Evolutionary conservation across 805 yeast genomes (phyloP).

Genomic region (Zygoascus tannicola): DNA sequence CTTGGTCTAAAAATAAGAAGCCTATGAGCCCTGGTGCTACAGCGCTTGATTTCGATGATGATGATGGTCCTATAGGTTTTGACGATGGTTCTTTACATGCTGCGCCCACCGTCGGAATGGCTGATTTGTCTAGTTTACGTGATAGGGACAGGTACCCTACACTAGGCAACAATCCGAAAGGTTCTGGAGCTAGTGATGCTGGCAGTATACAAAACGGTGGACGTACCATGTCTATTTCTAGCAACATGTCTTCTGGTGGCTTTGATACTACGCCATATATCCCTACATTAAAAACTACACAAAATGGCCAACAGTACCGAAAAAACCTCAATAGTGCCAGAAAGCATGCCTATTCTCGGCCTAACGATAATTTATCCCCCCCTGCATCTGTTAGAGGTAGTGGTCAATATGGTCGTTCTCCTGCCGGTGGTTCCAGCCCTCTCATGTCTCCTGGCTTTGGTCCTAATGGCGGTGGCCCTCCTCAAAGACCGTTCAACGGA

Average conservation of each 20-base stretch:
- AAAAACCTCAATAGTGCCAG: slow-evolving; percentile 17
- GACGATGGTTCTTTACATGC: slow-evolving; percentile 16
- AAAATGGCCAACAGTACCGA: slow-evolving; percentile 14
- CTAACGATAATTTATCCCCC: no score
- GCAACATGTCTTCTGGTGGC: slow-evolving; percentile 20
- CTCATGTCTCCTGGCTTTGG: slow-evolving; percentile 10
- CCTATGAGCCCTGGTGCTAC: slow-evolving; percentile 6
- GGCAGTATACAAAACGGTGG: slow-evolving; percentile 4
- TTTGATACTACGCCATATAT: slow-evolving; percentile 30
- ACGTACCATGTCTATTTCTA: slow-evolving; percentile 25
- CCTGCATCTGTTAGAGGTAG: background rate
- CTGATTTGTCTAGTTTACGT: slow-evolving; percentile 19
- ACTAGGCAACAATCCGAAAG: slow-evolving; percentile 11
- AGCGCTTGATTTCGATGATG: slow-evolving; percentile 22
- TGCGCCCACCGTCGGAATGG: slow-evolving; percentile 17
- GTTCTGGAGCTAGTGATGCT: background rate
- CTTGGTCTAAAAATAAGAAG: slow-evolving; percentile 15
- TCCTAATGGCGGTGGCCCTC: slow-evolving; percentile 2
- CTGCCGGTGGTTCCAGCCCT: background rate
- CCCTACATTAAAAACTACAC: slow-evolving; percentile 21
- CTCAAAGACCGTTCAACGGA: background rate
- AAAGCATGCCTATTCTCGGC: slow-evolving; percentile 16
- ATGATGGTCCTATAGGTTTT: slow-evolving; percentile 20
- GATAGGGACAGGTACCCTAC: slow-evolving; percentile 31
- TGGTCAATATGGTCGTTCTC: background rate